Conservation (phyloP, 306 rosid genomes). For the Ochetophila trinervis region DNA sequence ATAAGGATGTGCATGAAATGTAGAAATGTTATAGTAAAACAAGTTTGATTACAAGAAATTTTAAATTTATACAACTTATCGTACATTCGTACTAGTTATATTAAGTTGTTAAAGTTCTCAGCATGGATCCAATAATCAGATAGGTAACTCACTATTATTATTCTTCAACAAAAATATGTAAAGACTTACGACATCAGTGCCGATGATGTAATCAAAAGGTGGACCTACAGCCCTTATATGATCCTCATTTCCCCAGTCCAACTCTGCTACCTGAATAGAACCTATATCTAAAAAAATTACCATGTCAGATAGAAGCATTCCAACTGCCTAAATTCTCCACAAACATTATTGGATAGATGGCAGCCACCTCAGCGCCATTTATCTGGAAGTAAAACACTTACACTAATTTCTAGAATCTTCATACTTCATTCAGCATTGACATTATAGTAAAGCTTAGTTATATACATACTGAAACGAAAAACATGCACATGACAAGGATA, state of each 20-base stretch:
- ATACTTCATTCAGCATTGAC: neutral
- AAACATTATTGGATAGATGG: slow-evolving; percentile 3
- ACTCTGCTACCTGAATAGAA: slow-evolving; percentile 74
- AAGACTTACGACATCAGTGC: slow-evolving; percentile 84
- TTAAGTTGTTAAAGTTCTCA: neutral
- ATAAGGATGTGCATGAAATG: no score
- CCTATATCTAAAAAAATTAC: slow-evolving; percentile 54
- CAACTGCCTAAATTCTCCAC: slow-evolving; percentile 13
- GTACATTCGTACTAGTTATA: neutral
- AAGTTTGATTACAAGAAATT: slow-evolving; percentile 3
- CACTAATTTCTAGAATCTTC: neutral
- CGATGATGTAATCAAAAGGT: slow-evolving; percentile 85
- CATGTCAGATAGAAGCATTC: slow-evolving; percentile 16
- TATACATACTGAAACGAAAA: neutral
- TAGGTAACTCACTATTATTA: neutral
- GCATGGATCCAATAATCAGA: neutral
- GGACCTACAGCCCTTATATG: slow-evolving; percentile 75
- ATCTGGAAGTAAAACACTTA: neutral
- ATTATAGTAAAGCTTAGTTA: neutral
- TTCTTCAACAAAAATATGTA: neutral
- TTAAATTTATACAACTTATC: neutral
- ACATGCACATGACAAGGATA: slow-evolving; percentile 7
- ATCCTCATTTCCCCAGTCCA: slow-evolving; percentile 83
- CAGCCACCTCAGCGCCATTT: neutral
- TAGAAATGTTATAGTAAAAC: no score